These are phyloP conservation scores for Chimonanthus praecox DNA, from an alignment of 164 flowering plant genomes.

Conservation along the genomic window DNA sequence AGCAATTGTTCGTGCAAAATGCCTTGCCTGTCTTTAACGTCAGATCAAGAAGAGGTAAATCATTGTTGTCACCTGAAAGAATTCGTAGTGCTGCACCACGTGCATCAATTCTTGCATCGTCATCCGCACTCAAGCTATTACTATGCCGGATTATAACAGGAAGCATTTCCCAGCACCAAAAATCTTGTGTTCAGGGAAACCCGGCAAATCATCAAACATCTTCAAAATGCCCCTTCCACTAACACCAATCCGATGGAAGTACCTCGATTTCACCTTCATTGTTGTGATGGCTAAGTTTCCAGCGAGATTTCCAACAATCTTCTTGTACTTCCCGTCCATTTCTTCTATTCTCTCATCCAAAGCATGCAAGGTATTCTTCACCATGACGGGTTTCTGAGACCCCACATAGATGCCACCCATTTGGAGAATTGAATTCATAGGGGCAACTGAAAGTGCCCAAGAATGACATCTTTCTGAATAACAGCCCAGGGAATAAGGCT, in stretches of 20 bases:
- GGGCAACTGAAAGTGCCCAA: slow-evolving; percentile 74
- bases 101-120: slow-evolving; percentile 80
- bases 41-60: slow-evolving; percentile 45
- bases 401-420: slow-evolving; percentile 67
- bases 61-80: slow-evolving; percentile 26
- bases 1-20: slow-evolving; percentile 58
- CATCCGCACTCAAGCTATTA: slow-evolving; percentile 73
- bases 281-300: slow-evolving; percentile 68
- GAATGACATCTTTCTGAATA: slow-evolving; percentile 50
- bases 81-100: slow-evolving; percentile 70
- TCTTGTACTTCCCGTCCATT: slow-evolving; percentile 64
- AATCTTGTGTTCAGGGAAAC: slow-evolving; percentile 53
- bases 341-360: slow-evolving; percentile 70
- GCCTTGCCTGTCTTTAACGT: slow-evolving; percentile 77
- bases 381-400: slow-evolving; percentile 57
- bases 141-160: slow-evolving; percentile 61
- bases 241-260: slow-evolving; percentile 75
- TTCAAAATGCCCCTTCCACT: slow-evolving; percentile 53
- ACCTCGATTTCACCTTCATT: slow-evolving; percentile 61
- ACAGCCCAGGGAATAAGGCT: slow-evolving; percentile 53
- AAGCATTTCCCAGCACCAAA: slow-evolving; percentile 48
- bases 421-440: slow-evolving; percentile 52
- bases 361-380: slow-evolving; percentile 55
- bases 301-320: slow-evolving; percentile 61
- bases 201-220: slow-evolving; percentile 47